Conservation (phyloP, 768 basidiomycete genomes). For the Bullera alba region DNA sequence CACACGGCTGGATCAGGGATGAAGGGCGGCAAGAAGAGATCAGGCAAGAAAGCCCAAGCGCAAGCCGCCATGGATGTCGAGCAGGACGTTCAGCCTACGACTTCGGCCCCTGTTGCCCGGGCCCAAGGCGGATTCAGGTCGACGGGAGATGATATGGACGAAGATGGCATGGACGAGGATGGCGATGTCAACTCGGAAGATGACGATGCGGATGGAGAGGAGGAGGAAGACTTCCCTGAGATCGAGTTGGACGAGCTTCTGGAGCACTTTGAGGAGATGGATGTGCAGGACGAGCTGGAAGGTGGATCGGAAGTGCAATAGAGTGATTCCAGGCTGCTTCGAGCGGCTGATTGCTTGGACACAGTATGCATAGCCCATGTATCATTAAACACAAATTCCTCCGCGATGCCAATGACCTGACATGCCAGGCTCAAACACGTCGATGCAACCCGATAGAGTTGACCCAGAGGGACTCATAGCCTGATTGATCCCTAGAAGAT, state of each 20-base stretch:
- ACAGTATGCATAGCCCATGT: too few relatives aligned
- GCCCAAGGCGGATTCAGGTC: too few relatives aligned
- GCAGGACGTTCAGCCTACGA: slow-evolving; percentile 53
- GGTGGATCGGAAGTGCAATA: slow-evolving; percentile 6
- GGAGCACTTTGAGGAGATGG: slow-evolving; percentile 89
- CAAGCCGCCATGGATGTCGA: slow-evolving; percentile 27
- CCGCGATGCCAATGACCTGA: too few relatives aligned
- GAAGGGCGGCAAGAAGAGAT: slow-evolving; percentile 34
- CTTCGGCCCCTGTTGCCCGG: too few relatives aligned
- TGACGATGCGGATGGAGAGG: slow-evolving; percentile 49
- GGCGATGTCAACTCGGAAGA: slow-evolving; percentile 19
- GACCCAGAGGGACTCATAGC: too few relatives aligned
- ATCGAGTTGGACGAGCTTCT: slow-evolving; percentile 75
- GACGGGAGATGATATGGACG: not conserved
- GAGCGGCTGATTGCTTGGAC: not conserved
- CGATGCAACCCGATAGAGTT: too few relatives aligned
- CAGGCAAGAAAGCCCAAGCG: slow-evolving; percentile 5
- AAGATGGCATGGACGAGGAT: slow-evolving; percentile 40
- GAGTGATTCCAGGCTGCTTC: not conserved
- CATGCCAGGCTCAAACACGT: too few relatives aligned
- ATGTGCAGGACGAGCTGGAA: slow-evolving; percentile 49
- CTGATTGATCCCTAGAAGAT: too few relatives aligned
- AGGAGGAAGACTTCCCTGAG: slow-evolving; percentile 86
- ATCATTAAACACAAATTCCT: too few relatives aligned
- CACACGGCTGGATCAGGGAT: slow-evolving; percentile 27